Conservation (phyloP, 2,329 filamentous ascomycete genomes). For the Aspergillus unguis region DNA sequence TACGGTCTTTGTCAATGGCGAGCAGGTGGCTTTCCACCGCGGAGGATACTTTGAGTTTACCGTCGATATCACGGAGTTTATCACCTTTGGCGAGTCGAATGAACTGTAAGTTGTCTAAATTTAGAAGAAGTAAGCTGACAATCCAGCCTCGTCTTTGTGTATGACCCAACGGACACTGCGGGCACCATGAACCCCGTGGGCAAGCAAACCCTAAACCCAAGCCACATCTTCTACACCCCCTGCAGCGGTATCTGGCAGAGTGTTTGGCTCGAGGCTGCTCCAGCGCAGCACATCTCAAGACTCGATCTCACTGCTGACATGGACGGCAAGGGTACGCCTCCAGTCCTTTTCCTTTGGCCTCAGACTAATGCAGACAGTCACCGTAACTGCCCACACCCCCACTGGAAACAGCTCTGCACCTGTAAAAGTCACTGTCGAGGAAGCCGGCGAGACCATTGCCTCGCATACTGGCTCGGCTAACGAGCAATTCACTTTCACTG, state of each 20-base stretch:
- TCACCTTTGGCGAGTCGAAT: conserved; percentile 47
- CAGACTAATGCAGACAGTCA: conserved; percentile 42
- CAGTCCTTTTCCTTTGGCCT: not conserved
- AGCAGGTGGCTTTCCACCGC: conserved; percentile 51
- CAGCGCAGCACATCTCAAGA: conserved; percentile 55
- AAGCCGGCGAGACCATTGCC: conserved; percentile 42
- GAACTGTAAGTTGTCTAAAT: conserved; percentile 46
- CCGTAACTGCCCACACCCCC: conserved; percentile 54
- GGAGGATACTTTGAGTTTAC: conserved; percentile 63
- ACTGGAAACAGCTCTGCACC: conserved; percentile 28
- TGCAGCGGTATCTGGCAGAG: conserved; percentile 73
- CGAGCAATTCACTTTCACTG: conserved; percentile 53
- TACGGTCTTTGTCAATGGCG: conserved; percentile 57
- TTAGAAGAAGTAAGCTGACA: conserved; percentile 7
- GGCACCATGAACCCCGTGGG: conserved; percentile 61
- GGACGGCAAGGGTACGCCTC: conserved; percentile 49
- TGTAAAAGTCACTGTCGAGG: conserved; percentile 40
- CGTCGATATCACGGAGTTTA: conserved; percentile 54
- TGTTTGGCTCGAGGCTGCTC: conserved; percentile 67
- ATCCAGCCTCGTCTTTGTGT: conserved; percentile 59
- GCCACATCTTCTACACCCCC: conserved; percentile 65
- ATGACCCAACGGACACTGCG: conserved; percentile 62
- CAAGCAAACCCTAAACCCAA: conserved; percentile 57
- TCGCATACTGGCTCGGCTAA: conserved; percentile 48
- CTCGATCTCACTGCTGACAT: conserved; percentile 59